Base-by-base conservation (phyloP, 345 rosid genomes). In the Brassica nigra region DNA sequence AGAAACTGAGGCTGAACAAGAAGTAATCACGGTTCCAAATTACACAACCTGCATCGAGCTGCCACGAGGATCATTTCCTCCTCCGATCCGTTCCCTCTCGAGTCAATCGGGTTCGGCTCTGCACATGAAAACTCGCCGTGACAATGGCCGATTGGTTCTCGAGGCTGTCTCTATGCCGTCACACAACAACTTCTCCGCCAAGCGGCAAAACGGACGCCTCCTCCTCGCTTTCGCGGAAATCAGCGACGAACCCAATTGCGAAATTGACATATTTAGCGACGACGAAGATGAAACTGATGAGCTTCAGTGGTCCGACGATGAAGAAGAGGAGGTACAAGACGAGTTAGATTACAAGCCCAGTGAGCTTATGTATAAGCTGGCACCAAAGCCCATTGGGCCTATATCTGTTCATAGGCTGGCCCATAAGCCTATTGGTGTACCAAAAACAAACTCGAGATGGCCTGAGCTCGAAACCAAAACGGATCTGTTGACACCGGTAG, bases 131-230 rank as follows among this genome's bases (percentile, higher is more conserved):
- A 83, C 92, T 68, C 90, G 78, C 68, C 97, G 99, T 2, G 89
- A 90, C 54, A 89, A 92, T 66, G 99, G 99, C 0, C 85, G 97
- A 16, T 74, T 95, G 86, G 95, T 95, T 77, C 90, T 95, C 34
- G 94, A 95, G 79, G 98, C 97, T 23, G 91, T 93, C 69, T 89
- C 95, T 8, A 84, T 89, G 83, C 84, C 94, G 16, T 75, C 90
- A 3, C 87, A 87, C 66, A 88, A 81, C 82, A 91, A 87, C 57
- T 93, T 95, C 88, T 80, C 63, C 2, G 97, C 92, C 31, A 87
- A 84, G 66, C 95, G 99, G 14, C 88, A 89, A 57, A 83, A 88
- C 58, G 99, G 98, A 52, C 97, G 97, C 62, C 97, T 95, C 62
- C 88, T 93, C 14, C 97, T 95, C 49, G 82, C 94, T 14, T 88